Percentiles rank a stretch among this genome's conserved stretches.
Evolutionary conservation across 805 yeast species (phyloP).

Genomic region (Nakazawaea sp.): DNA sequence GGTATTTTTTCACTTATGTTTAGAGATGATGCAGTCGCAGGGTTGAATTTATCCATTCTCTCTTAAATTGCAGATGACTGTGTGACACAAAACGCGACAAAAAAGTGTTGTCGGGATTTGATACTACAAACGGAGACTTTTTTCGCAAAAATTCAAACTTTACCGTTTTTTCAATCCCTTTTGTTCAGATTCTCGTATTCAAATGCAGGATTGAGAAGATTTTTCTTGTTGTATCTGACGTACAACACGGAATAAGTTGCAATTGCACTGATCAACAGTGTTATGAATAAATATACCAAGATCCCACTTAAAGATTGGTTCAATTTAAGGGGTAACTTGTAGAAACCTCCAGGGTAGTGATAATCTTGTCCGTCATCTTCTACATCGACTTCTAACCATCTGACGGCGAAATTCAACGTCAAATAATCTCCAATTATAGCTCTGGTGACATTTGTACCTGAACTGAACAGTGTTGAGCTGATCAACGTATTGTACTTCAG

Average conservation of each 20-base stretch:
- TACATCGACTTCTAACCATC: slow-evolving; percentile 35
- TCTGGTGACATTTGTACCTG: slow-evolving; percentile 55
- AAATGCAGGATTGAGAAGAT: slow-evolving; percentile 9
- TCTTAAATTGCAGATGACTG: no score
- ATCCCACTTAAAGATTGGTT: slow-evolving; percentile 8
- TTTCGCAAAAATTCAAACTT: background rate
- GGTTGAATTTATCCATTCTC: no score
- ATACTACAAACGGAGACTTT: background rate
- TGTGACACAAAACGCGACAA: no score
- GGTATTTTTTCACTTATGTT: no score
- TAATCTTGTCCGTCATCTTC: slow-evolving; percentile 4
- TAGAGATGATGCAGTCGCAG: no score
- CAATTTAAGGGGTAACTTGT: slow-evolving; percentile 7
- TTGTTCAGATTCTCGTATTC: slow-evolving; percentile 4
- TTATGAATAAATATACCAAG: slow-evolving; percentile 9
- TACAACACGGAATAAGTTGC: slow-evolving; percentile 12
- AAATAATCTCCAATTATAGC: slow-evolving; percentile 60
- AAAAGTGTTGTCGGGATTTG: background rate
- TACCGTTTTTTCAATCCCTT: slow-evolving; percentile 2
- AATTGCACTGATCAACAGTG: slow-evolving; percentile 5
- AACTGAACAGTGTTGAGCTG: slow-evolving; percentile 51
- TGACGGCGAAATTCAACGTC: slow-evolving; percentile 47
- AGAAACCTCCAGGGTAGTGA: slow-evolving; percentile 8
- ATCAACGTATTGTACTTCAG: slow-evolving; percentile 32
- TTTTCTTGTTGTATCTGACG: slow-evolving; percentile 14